These are phyloP conservation scores for Pseudogymnoascus sp. DNA, from an alignment of 2,329 filamentous ascomycete genomes.

Conservation along the genomic window DNA sequence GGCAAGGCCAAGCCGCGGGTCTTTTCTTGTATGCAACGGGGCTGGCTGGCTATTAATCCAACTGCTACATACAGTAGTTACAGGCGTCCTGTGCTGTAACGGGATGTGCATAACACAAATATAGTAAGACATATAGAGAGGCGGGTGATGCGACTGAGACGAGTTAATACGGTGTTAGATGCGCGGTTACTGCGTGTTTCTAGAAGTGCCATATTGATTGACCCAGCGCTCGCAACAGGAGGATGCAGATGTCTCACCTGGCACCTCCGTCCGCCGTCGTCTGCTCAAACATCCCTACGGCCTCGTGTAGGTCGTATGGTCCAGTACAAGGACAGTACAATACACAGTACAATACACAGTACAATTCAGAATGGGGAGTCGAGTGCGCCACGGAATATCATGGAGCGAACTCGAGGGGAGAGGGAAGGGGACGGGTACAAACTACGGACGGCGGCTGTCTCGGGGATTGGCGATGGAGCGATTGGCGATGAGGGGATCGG, in stretches of 20 bases:
- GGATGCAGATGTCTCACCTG: background rate
- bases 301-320: conserved; percentile 3
- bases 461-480: background rate
- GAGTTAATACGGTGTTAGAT: background rate
- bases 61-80: no score
- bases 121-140: background rate
- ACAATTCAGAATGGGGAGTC: no score
- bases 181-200: background rate
- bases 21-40: background rate
- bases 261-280: no score
- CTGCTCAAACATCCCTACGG: conserved; percentile 1
- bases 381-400: background rate
- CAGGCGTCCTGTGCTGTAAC: background rate
- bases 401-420: background rate
- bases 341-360: no score
- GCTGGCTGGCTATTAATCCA: background rate
- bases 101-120: background rate
- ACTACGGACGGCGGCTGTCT: conserved; percentile 4
- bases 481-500: background rate
- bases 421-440: no score
- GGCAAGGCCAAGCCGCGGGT: background rate
- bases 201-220: background rate
- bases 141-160: background rate
- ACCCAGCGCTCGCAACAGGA: background rate
- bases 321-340: no score